Evolutionary conservation across 805 yeast genomes (phyloP), one percentile per base, ranked within the genome.

Genomic region (Cyberlindnera subsufficiens): DNA sequence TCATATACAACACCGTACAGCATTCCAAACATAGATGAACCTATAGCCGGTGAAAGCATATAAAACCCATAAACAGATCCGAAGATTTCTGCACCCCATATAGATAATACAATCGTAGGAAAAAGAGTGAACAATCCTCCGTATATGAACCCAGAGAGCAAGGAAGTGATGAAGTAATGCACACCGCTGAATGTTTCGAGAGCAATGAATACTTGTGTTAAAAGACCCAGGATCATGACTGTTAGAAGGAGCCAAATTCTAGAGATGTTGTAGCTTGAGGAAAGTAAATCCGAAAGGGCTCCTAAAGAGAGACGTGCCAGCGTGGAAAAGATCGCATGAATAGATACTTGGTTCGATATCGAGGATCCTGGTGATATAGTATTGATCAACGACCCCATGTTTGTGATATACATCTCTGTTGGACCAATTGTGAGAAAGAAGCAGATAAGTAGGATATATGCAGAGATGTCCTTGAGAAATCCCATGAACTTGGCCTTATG

Each of bases 21-120:
- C 39, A 85, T 54, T 6, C 95, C 90, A 53, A 75, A 85, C 3
- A 76, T 47, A 5, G 84, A 68, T 2, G 91, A 71, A 1, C 96
- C 96, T 3, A 86, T 49, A 0, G 96, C 96, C 3, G 96, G 96
- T 0, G 95, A 93, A 30, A 86, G 72, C 75, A 88, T 82, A 59
- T 88, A 86, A 20, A 84, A 68, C 3, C 97, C 97, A 87, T 96
- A 91, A 2, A 91, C 85, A 3, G 96, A 85, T 0, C 97, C 98
- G 63, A 91, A 78, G 30, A 86, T 74, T 35, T 85, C 89, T 18
- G 85, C 74, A 0, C 97, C 97, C 89, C 96, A 93, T 3, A 86
- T 77, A 4, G 82, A 70, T 1, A 95, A 82, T 14, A 89, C 78
- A 13, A 89, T 71, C 0, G 96, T 84, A 3, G 99, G 98, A 53